phyloP scores from a whole-genome alignment of 192 early-diverging fungal genomes.

The Chytriomyces sp. region DNA sequence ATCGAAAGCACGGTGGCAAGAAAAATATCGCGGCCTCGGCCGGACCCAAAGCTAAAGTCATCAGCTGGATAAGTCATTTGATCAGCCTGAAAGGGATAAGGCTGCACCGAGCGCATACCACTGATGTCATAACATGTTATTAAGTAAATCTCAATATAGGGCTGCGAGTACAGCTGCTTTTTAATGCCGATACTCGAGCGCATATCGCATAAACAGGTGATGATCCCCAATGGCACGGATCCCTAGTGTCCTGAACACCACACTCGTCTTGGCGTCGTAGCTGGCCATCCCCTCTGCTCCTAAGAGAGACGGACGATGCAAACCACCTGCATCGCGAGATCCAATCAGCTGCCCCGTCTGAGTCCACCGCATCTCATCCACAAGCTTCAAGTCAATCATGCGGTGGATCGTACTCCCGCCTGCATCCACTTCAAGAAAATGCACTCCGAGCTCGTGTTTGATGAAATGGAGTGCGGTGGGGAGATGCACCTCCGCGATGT shows the following conservation, averaged over 20 bases:
- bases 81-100: slow-evolving; percentile 45
- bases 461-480: neutral
- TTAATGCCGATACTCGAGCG: slow-evolving; percentile 11
- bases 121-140: neutral
- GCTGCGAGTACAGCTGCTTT: too few species aligned
- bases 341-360: slow-evolving; percentile 37
- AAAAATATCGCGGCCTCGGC: neutral
- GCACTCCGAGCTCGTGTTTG: slow-evolving; percentile 4
- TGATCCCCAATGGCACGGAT: slow-evolving; percentile 23
- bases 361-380: slow-evolving; percentile 42
- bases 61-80: slow-evolving; percentile 54
- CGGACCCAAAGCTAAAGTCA: slow-evolving; percentile 41
- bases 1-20: too few species aligned
- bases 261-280: slow-evolving; percentile 3
- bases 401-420: slow-evolving; percentile 36
- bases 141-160: neutral
- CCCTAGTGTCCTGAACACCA: slow-evolving; percentile 3
- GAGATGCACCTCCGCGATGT: neutral
- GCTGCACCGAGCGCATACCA: slow-evolving; percentile 39
- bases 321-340: neutral
- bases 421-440: slow-evolving; percentile 36
- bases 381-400: slow-evolving; percentile 28
- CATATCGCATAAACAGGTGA: slow-evolving; percentile 8
- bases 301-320: slow-evolving; percentile 2
- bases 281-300: neutral